A percentile compares a stretch with the other conserved stretches of the same genome.
These are phyloP conservation scores for Suillus luteus DNA, from an alignment of 768 basidiomycete species.

Conservation along the genomic window DNA sequence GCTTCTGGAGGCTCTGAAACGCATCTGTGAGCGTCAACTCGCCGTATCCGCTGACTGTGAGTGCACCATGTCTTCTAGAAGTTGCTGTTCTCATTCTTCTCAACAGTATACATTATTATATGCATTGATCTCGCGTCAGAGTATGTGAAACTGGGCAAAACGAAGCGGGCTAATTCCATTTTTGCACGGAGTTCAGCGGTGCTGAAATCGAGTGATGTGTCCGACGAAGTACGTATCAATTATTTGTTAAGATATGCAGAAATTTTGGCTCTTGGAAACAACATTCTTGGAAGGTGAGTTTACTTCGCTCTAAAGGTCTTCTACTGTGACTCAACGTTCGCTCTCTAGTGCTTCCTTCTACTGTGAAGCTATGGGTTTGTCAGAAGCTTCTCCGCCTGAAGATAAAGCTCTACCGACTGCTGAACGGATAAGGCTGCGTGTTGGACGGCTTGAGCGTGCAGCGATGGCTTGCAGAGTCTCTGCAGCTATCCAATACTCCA, in stretches of 20 bases:
- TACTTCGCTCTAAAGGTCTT: neutral
- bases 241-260: slow-evolving; percentile 71
- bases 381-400: slow-evolving; percentile 40
- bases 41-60: slow-evolving; percentile 51
- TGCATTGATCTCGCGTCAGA: slow-evolving; percentile 79
- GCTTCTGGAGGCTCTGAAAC: slow-evolving; percentile 63
- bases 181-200: slow-evolving; percentile 58
- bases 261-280: slow-evolving; percentile 59
- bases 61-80: slow-evolving; percentile 15
- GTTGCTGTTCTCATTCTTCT: slow-evolving; percentile 1
- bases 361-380: slow-evolving; percentile 56
- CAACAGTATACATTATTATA: slow-evolving; percentile 57
- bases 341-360: slow-evolving; percentile 50
- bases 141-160: slow-evolving; percentile 77
- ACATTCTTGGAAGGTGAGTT: slow-evolving; percentile 58
- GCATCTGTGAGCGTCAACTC: slow-evolving; percentile 53
- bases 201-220: slow-evolving; percentile 45
- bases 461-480: slow-evolving; percentile 74
- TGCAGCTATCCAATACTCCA: slow-evolving; percentile 65
- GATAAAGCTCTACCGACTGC: slow-evolving; percentile 53
- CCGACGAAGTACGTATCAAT: slow-evolving; percentile 52
- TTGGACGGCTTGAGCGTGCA: slow-evolving; percentile 61
- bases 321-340: slow-evolving; percentile 3
- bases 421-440: slow-evolving; percentile 60
- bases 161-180: slow-evolving; percentile 62